A percentile compares a stretch with the other conserved stretches of the same genome.
phyloP scores from a whole-genome alignment of 805 yeast species.

The Myxozyma nipponensis region DNA sequence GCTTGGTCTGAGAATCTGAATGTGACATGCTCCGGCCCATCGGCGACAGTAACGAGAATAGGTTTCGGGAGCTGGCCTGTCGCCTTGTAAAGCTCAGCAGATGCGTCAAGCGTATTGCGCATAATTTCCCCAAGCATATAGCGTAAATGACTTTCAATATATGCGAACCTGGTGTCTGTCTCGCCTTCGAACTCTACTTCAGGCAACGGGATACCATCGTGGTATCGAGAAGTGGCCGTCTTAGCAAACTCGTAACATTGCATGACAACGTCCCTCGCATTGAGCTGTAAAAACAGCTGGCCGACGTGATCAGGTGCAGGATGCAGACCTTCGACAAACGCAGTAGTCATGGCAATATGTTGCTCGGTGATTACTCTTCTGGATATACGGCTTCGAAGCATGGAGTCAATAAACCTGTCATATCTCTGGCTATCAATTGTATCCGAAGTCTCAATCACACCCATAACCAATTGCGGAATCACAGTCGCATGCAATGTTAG shows the following conservation, averaged over 20 bases:
- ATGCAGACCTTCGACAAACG: slow-evolving; percentile 49
- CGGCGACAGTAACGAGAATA: slow-evolving; percentile 68
- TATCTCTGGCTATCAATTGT: slow-evolving; percentile 58
- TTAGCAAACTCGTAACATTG: slow-evolving; percentile 52
- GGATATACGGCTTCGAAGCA: slow-evolving; percentile 73
- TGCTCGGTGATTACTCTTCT: slow-evolving; percentile 89
- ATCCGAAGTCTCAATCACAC: slow-evolving; percentile 70
- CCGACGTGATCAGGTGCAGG: slow-evolving; percentile 45
- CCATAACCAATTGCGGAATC: slow-evolving; percentile 87
- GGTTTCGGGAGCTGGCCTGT: slow-evolving; percentile 39
- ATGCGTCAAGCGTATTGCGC: slow-evolving; percentile 80
- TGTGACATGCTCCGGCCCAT: slow-evolving; percentile 60
- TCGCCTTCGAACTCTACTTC: slow-evolving; percentile 74
- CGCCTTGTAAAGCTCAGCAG: slow-evolving; percentile 50
- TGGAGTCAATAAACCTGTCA: slow-evolving; percentile 69
- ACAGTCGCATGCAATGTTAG: slow-evolving; percentile 73
- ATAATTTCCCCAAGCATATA: slow-evolving; percentile 83
- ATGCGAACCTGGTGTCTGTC: slow-evolving; percentile 61
- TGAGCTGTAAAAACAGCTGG: slow-evolving; percentile 76
- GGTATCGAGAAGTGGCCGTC: slow-evolving; percentile 48
- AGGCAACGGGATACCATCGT: slow-evolving; percentile 63
- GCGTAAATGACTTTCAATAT: slow-evolving; percentile 79
- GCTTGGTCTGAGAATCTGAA: slow-evolving; percentile 86
- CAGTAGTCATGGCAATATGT: slow-evolving; percentile 72
- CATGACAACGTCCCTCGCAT: slow-evolving; percentile 63